Evolutionary conservation across 2,329 filamentous ascomycete genomes (phyloP).

Genomic region (Exophiala bonariae): DNA sequence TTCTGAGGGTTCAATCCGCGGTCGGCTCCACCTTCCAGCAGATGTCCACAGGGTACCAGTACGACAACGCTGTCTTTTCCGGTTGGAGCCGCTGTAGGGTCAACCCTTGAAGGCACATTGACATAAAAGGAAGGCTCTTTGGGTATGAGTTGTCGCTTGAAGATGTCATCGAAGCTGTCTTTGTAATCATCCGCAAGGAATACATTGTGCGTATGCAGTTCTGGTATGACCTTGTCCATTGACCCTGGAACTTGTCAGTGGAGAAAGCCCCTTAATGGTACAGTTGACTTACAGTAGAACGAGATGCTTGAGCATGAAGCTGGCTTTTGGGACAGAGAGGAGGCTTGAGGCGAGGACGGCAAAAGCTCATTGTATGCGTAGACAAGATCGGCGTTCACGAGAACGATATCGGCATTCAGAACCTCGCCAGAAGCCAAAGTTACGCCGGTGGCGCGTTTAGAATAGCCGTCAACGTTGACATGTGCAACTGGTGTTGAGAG

Average conservation of each 20-base stretch:
- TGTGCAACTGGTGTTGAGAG: conserved; percentile 59
- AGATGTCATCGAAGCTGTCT: conserved; percentile 74
- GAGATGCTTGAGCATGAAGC: conserved; percentile 70
- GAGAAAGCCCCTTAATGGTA: too few species aligned
- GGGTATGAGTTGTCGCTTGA: conserved; percentile 67
- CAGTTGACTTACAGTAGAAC: conserved; percentile 64
- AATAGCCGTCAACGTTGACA: conserved; percentile 55
- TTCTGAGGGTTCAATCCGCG: conserved; percentile 28
- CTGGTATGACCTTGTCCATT: conserved; percentile 59
- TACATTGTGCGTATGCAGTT: conserved; percentile 72
- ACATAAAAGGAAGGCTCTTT: conserved; percentile 73
- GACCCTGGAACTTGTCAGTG: conserved; percentile 45
- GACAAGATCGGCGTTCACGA: conserved; percentile 72
- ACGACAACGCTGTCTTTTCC: conserved; percentile 68
- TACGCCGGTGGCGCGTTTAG: conserved; percentile 59
- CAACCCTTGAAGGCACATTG: conserved; percentile 71
- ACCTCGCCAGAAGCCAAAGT: conserved; percentile 57
- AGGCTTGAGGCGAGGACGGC: conserved; percentile 48
- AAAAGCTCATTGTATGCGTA: conserved; percentile 74
- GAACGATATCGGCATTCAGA: conserved; percentile 64
- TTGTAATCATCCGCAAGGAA: conserved; percentile 73
- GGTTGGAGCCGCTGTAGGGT: conserved; percentile 65
- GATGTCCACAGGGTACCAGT: conserved; percentile 70
- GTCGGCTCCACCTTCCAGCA: conserved; percentile 42
- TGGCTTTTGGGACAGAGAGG: conserved; percentile 35